Evolutionary conservation across 2,329 filamentous ascomycete genomes (phyloP), one percentile per base, ranked within the genome.

Genomic region (Colletotrichum sp.): DNA sequence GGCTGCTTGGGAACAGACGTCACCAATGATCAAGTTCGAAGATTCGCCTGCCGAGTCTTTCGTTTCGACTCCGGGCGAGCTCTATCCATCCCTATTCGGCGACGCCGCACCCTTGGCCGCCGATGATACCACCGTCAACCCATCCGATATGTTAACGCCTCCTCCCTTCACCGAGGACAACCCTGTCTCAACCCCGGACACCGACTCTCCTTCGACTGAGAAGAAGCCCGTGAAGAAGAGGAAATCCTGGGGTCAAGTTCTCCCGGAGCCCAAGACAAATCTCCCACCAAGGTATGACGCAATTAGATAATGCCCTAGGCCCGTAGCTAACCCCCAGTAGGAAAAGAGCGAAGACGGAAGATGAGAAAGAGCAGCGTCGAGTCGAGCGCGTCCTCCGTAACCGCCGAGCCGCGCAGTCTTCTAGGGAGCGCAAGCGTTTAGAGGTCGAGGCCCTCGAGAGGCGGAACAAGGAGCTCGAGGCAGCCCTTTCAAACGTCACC

Each of bases 231-330:
- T 90, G 44, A 98, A 98, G 92, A 98, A 98, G 92, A 91, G 97
- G 82, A 99, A 99, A 88, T 99, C 97, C 65, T 99, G 97, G 97
- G 97, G 97, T 66, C 97, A 99, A 86, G 95, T 98, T 84, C 92
- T 99, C 55, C 97, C 97, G 22, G 95, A 98, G 83, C 97, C 97
- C 59, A 99, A 98, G 91, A 99, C 97, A 36, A 98, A 96, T 83
- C 92, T 99, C 9, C 96, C 96, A 77, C 96, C 96, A 52, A 93
- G 96, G 94, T 95, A 92, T 49, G 44, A 12, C 9, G 44, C 44
- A 82, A 88, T 77, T 44, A 19, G 5, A 52, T 32, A 29, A 66
- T 27, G 3, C 65, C 72, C 34, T 22, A 55, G 29, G 36, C 25
- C 78, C 79, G 16, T 15, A 32, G 30, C 59, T 61, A 15, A 19